Base-by-base conservation (phyloP, 2,329 filamentous ascomycete genomes). In the Colletotrichum orchidophilum region DNA sequence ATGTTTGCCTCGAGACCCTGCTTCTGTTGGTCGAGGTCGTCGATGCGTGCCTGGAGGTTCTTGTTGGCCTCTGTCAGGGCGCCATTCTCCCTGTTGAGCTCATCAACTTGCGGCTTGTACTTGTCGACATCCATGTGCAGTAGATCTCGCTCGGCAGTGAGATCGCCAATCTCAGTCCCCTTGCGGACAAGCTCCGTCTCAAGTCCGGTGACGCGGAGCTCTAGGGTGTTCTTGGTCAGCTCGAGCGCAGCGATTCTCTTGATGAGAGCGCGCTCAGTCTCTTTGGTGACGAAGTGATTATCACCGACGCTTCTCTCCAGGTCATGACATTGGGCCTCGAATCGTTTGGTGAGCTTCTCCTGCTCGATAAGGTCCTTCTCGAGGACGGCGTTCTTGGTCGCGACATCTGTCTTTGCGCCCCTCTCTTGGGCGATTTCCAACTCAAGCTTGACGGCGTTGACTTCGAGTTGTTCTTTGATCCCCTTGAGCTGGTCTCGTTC, bases 161-260 rank as follows among this genome's bases (percentile, higher is more conserved):
- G 29, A 27, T 73, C 63, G 11, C 73, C 71, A 15, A 73, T 63
- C 35, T 74, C 71, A 21, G 63, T 61, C 26, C 52, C 67, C 42
- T 66, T 70, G 21, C 33, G 53, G 18, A 66, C 42, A 7, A 74
- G 66, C 33, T 73, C 63, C 26, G 52, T 66, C 61, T 74, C 73
- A 29, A 74, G 73, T 3, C 58, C 67, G 27, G 62, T 31, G 35
- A 55, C 35, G 3, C 71, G 68, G 46, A 66, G 29, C 46, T 73
- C 33, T 3, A 74, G 67, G 24, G 35, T 62, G 33, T 74, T 71
- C 35, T 71, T 74, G 18, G 62, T 63, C 35, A 74, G 24, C 67
- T 74, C 73, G 0, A 73, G 67, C 15, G 70, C 71, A 39, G 71
- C 73, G 26, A 74, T 68, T 2, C 65, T 55, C 64, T 73, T 71